Percentiles rank a stretch among this genome's conserved stretches.
Conservation (phyloP, 345 rosid species). For the Camelina hispida region DNA sequence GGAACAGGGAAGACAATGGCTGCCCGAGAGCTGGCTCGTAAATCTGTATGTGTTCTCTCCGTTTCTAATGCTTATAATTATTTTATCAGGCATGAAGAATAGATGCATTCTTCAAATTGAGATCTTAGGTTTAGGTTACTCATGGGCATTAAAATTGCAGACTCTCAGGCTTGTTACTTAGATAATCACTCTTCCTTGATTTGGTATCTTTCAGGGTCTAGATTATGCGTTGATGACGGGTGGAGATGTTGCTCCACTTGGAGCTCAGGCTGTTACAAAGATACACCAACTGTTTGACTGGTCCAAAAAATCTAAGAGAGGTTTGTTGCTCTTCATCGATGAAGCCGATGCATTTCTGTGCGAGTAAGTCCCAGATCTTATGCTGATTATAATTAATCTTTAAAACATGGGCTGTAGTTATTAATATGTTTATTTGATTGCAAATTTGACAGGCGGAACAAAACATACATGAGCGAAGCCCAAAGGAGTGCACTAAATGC, state of each 20-base stretch:
- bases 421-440: constrained; percentile 20
- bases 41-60: constrained; percentile 70
- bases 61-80: not conserved
- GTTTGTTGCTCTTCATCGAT: constrained; percentile 88
- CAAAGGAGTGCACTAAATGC: constrained; percentile 97
- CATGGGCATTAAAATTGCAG: not conserved
- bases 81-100: not conserved
- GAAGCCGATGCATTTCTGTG: constrained; percentile 99
- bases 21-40: constrained; percentile 86
- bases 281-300: constrained; percentile 96
- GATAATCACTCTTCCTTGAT: constrained; percentile 21
- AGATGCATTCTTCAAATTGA: constrained; percentile 8
- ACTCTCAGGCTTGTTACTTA: not conserved
- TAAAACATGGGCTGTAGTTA: constrained; percentile 14
- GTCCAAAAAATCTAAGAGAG: constrained; percentile 90
- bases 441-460: constrained; percentile 69
- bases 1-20: constrained; percentile 99
- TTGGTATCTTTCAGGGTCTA: constrained; percentile 67
- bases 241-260: constrained; percentile 97
- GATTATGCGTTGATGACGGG: constrained; percentile 99
- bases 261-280: constrained; percentile 98
- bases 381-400: constrained; percentile 14
- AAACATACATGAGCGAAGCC: constrained; percentile 97
- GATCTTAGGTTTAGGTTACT: constrained; percentile 21
- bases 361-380: constrained; percentile 67